phyloP scores from a whole-genome alignment of 768 basidiomycete species.

The Russula foetens region DNA sequence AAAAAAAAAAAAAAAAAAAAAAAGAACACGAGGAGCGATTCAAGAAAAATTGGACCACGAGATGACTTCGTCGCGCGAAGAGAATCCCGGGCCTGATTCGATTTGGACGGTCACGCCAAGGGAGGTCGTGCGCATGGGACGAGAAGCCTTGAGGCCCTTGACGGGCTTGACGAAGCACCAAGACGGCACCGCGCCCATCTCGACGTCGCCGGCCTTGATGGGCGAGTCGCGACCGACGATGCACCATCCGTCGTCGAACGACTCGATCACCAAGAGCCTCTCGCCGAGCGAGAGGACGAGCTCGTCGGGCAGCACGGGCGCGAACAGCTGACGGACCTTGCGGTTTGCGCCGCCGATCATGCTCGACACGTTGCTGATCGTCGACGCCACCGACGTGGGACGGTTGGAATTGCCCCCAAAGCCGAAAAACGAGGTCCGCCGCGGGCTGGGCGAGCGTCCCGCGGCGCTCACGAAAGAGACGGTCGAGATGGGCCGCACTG shows the following conservation, averaged over 20 bases:
- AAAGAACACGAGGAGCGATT: too few species aligned
- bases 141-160: constrained; percentile 48
- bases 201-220: constrained; percentile 35
- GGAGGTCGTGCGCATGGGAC: constrained; percentile 57
- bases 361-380: constrained; percentile 5
- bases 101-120: constrained; percentile 55
- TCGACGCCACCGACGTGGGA: constrained; percentile 15
- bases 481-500: constrained; percentile 6
- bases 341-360: constrained; percentile 29
- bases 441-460: not conserved
- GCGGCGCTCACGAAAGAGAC: constrained; percentile 5
- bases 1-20: too few species aligned
- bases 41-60: constrained; percentile 75
- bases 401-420: constrained; percentile 18
- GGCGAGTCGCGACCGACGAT: constrained; percentile 50
- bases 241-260: constrained; percentile 78
- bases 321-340: constrained; percentile 57
- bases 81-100: constrained; percentile 30
- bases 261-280: constrained; percentile 48
- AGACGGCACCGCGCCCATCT: constrained; percentile 65
- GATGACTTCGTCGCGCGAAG: constrained; percentile 42
- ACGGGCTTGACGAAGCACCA: constrained; percentile 68
- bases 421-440: constrained; percentile 6
- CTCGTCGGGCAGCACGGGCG: constrained; percentile 68
- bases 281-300: constrained; percentile 52